Evolutionary conservation across 768 basidiomycete species (phyloP).

Genomic region (Tricholoma bakamatsutake): DNA sequence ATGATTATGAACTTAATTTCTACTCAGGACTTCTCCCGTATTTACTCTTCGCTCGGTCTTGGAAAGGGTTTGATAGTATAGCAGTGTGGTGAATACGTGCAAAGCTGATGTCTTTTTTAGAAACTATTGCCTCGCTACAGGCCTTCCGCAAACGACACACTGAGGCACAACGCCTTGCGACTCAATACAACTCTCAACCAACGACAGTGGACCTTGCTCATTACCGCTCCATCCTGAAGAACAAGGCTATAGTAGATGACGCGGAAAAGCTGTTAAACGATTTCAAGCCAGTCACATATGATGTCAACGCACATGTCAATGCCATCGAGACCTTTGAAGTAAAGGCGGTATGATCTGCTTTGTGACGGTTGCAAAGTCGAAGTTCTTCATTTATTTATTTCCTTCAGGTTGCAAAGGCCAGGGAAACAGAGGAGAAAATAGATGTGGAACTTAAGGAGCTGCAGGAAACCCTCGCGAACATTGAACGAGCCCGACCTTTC

Average conservation of each 20-base stretch:
- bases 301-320: conserved; percentile 83
- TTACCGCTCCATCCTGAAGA: conserved; percentile 90
- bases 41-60: conserved; percentile 77
- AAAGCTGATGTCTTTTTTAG: conserved; percentile 30
- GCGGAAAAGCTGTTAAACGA: conserved; percentile 83
- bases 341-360: conserved; percentile 64
- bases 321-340: conserved; percentile 95
- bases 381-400: neutral
- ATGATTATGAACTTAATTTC: conserved; percentile 1
- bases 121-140: conserved; percentile 86
- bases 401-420: conserved; percentile 75
- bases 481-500: conserved; percentile 95
- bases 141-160: conserved; percentile 94
- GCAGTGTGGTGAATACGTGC: neutral
- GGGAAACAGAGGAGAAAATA: conserved; percentile 87
- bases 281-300: conserved; percentile 95
- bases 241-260: conserved; percentile 87
- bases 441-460: conserved; percentile 88
- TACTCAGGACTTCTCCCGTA: conserved; percentile 72
- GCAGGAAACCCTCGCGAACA: conserved; percentile 91
- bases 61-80: conserved; percentile 61
- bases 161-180: conserved; percentile 75
- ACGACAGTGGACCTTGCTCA: conserved; percentile 85
- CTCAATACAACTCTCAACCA: conserved; percentile 59
- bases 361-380: neutral